Base-by-base conservation (phyloP, 1,139 yeast genomes). In the Suhomyces terraborum region DNA sequence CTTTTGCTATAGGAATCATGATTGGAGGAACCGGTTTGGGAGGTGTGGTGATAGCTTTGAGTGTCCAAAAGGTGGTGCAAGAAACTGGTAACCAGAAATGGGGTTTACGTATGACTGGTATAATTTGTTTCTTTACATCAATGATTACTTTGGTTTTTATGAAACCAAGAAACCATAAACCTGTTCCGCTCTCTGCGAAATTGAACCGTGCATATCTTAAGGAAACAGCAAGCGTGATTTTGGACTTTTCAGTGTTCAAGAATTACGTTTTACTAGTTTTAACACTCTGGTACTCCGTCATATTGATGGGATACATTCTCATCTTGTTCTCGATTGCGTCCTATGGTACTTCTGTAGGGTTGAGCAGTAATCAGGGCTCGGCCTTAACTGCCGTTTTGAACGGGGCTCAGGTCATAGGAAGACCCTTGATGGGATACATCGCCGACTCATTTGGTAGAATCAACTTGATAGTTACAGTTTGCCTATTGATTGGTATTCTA, bases 1-100 rank as follows among this genome's bases (percentile, higher is more conserved):
- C 84, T n/a, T 57, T 78, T 6, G 83, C 85, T 0, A 70, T 77
- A 65, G 88, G 87, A 0, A 57, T 81, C 13, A 64, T 75, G n/a
- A 80, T 80, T 26, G 55, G 76, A 10, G 88, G 88, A 3, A 69
- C 84, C 8, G 88, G 88, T 8, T 48, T 77, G 8, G 88, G 88
- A n/a, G 88, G 88, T 23, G 67, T 81, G 27, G 62, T 77, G 1
- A 79, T 77, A 51, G 69, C 81, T 2, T 60, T 79, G 32, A 68
- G 74, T 18, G 61, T 77, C 23, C 74, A 78, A 50, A 66, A 67
- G 21, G 55, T 82, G 17, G 67, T 81, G 33, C 59, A 70, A 19
- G 59, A 61, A 12, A 70, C 80, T 6, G 84, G 85, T 0, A 68
- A 78, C 52, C 85, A 77, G 47, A 61, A 67, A 42, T 83, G 89